phyloP scores from a whole-genome alignment of 257 asterid species.

The Plantago ovata region DNA sequence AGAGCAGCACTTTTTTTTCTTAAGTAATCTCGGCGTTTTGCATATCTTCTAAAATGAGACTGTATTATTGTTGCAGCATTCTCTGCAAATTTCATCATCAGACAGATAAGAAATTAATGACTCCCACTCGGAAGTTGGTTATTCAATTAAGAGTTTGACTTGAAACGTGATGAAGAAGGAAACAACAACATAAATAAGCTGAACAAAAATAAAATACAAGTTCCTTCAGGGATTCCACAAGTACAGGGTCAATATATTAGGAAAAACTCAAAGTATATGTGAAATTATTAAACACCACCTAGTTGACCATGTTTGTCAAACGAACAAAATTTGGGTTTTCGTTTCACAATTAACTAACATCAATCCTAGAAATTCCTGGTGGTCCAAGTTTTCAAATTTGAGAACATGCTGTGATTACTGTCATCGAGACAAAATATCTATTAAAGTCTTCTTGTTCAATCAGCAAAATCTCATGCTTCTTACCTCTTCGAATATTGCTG shows the following conservation, averaged over 20 bases:
- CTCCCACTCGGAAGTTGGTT: not conserved
- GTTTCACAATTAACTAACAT: too few relatives aligned
- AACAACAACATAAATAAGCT: not conserved
- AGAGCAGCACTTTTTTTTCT: slow-evolving; percentile 47
- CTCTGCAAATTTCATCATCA: slow-evolving; percentile 41
- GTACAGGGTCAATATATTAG: not conserved
- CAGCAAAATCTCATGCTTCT: slow-evolving; percentile 20
- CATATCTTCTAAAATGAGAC: slow-evolving; percentile 56
- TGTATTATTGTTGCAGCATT: slow-evolving; percentile 89
- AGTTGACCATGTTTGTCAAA: not conserved
- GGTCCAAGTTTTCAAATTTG: too few relatives aligned
- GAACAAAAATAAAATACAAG: not conserved
- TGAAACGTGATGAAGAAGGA: too few relatives aligned
- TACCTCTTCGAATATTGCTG: slow-evolving; percentile 58
- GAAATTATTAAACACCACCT: not conserved
- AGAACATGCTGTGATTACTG: not conserved
- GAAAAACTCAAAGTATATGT: not conserved
- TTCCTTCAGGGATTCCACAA: not conserved
- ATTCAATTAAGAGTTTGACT: too few relatives aligned
- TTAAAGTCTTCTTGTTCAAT: not conserved
- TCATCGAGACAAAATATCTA: not conserved
- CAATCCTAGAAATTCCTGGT: too few relatives aligned
- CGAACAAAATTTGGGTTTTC: too few relatives aligned
- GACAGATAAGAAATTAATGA: slow-evolving; percentile 9
- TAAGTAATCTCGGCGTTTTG: slow-evolving; percentile 42